These are phyloP conservation scores for Solidago caesia DNA, from an alignment of 129 eudicot genomes.

Conservation along the genomic window DNA sequence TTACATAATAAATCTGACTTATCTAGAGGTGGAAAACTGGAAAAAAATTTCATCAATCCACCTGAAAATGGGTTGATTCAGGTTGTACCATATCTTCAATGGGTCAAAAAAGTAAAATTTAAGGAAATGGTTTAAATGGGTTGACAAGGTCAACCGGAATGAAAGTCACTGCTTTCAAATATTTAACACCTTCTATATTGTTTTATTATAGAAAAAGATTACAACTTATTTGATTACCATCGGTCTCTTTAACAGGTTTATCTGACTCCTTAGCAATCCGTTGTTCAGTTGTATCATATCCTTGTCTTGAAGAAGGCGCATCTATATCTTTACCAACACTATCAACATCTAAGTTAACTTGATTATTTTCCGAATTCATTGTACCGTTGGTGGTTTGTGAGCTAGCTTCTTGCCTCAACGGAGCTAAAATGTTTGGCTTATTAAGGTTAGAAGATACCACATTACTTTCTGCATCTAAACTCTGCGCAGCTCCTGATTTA, in stretches of 20 bases:
- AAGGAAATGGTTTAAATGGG: background rate
- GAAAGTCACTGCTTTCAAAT: background rate
- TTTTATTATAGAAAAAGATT: background rate
- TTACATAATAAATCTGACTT: no score
- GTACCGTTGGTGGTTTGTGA: constrained; percentile 16
- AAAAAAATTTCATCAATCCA: no score
- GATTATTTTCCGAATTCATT: constrained; percentile 16
- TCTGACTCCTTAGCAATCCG: constrained; percentile 19
- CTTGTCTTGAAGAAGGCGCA: constrained; percentile 24
- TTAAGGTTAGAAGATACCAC: background rate
- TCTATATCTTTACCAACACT: constrained; percentile 10
- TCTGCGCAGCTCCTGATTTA: constrained; percentile 30
- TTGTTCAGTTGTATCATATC: constrained; percentile 18
- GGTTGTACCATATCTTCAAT: no score
- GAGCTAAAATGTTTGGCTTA: no score
- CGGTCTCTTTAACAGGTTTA: constrained; percentile 5
- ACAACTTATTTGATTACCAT: constrained; percentile 11
- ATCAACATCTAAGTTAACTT: constrained; percentile 6
- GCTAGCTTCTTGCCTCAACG: constrained; percentile 14
- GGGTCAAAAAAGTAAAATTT: background rate
- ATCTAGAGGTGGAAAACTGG: no score
- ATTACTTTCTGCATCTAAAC: constrained; percentile 15
- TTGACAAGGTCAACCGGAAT: background rate
- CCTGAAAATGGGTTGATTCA: no score
- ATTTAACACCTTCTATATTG: background rate